These are phyloP conservation scores for Porphyra umbilicalis DNA, from an alignment of 31 red algal genomes.

Conservation along the genomic window DNA sequence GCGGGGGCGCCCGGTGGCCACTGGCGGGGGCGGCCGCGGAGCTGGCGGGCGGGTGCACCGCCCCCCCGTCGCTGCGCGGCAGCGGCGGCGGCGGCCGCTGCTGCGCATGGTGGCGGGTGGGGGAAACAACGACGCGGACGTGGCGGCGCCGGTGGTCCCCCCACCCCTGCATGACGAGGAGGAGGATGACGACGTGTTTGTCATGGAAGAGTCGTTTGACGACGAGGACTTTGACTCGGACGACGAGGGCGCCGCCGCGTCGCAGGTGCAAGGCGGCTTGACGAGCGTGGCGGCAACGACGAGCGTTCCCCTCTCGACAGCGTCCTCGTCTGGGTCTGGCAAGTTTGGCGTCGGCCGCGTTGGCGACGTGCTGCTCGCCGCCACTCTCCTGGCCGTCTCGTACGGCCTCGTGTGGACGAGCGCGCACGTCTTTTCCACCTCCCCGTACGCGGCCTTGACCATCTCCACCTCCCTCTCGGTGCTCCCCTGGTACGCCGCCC, in stretches of 20 bases:
- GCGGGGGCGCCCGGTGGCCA: not conserved
- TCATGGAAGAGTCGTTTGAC: not conserved
- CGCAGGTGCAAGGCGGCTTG: not conserved
- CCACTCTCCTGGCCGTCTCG: conserved; percentile 34
- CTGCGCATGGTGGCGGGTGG: not conserved
- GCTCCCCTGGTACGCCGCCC: conserved; percentile 71
- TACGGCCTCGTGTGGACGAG: conserved; percentile 40
- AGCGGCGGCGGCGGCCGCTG: not conserved
- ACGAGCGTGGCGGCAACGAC: not conserved
- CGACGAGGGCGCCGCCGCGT: not conserved
- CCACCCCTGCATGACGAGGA: not conserved
- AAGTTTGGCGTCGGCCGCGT: not conserved
- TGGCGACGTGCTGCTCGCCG: conserved; percentile 26
- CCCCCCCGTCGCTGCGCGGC: not conserved
- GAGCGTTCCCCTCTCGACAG: not conserved
- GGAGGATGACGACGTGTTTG: not conserved
- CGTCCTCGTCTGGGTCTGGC: not conserved
- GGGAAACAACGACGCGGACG: too few relatives aligned
- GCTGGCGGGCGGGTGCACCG: too few relatives aligned
- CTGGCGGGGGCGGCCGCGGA: not conserved
- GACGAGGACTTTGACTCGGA: not conserved
- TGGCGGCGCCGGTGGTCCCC: too few relatives aligned
- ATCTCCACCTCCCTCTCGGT: conserved; percentile 39
- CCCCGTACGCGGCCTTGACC: conserved; percentile 31
- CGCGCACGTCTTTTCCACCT: conserved; percentile 22